A percentile compares a stretch with the other conserved stretches of the same genome.
These are phyloP conservation scores for Penicillium concentricum DNA, from an alignment of 2,329 filamentous ascomycete genomes.

Conservation along the genomic window DNA sequence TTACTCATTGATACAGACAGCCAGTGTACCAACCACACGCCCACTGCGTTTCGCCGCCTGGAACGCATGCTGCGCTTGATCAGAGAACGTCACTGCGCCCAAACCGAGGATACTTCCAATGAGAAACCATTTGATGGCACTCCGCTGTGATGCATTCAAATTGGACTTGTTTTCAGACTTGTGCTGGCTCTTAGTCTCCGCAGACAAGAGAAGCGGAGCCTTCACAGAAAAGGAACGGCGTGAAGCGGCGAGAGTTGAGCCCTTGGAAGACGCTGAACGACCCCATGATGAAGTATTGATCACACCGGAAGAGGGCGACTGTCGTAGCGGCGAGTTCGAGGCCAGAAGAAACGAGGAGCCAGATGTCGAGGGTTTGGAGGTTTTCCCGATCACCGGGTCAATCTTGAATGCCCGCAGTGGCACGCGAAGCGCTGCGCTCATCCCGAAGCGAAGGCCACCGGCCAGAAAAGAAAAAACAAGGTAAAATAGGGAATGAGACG, in stretches of 20 bases:
- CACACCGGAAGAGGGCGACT: not conserved
- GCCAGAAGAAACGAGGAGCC: slow-evolving; percentile 7
- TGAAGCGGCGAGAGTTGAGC: not conserved
- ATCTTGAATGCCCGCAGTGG: slow-evolving; percentile 33
- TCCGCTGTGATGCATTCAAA: slow-evolving; percentile 19
- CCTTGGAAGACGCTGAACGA: not conserved
- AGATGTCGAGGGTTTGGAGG: slow-evolving; percentile 17
- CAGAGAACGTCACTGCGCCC: slow-evolving; percentile 52
- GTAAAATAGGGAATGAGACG: not conserved
- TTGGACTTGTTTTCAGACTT: not conserved
- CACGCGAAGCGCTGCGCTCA: slow-evolving; percentile 35
- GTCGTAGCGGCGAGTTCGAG: not conserved
- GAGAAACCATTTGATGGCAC: slow-evolving; percentile 33
- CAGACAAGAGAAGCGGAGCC: slow-evolving; percentile 15
- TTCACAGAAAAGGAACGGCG: slow-evolving; percentile 21
- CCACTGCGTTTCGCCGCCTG: slow-evolving; percentile 74
- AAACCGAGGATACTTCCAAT: slow-evolving; percentile 41
- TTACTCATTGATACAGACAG: slow-evolving; percentile 86
- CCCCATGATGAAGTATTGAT: not conserved
- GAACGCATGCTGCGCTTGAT: slow-evolving; percentile 74
- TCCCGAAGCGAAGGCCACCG: slow-evolving; percentile 22
- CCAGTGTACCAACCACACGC: slow-evolving; percentile 71
- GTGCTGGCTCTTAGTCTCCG: slow-evolving; percentile 2
- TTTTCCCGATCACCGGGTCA: slow-evolving; percentile 29
- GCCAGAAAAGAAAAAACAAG: not conserved